Evolutionary conservation across 345 rosid genomes (phyloP).

Genomic region (Gossypium raimondii): DNA sequence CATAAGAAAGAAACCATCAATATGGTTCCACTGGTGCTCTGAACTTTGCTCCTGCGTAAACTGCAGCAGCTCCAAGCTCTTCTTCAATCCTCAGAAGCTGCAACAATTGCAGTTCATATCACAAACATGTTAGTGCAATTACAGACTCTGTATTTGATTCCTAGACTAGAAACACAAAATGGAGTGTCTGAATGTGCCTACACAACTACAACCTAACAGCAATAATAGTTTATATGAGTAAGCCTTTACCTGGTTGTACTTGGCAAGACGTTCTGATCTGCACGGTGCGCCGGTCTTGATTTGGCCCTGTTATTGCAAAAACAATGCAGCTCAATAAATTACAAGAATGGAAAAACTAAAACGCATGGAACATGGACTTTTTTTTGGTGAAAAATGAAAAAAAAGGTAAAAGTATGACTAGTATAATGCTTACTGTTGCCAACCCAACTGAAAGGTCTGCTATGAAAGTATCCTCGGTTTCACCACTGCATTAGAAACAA

Average conservation of each 20-base stretch:
- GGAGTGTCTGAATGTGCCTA: not conserved
- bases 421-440: constrained; percentile 40
- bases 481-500: constrained; percentile 36
- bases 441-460: constrained; percentile 56
- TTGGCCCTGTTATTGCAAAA: constrained; percentile 41
- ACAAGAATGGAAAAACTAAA: not conserved
- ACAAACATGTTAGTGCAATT: not conserved
- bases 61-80: constrained; percentile 47
- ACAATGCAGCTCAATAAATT: not conserved
- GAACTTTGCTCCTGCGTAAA: constrained; percentile 48
- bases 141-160: not conserved
- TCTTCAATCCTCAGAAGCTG: constrained; percentile 57
- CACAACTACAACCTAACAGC: not conserved
- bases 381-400: not conserved
- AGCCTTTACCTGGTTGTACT: constrained; percentile 59
- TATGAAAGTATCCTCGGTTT: constrained; percentile 58
- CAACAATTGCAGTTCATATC: not conserved
- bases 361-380: not conserved
- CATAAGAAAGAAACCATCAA: not conserved
- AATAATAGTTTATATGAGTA: not conserved
- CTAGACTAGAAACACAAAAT: not conserved
- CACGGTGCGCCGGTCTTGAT: constrained; percentile 70
- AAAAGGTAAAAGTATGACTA: not conserved
- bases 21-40: constrained; percentile 49
- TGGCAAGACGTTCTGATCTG: constrained; percentile 71